Evolutionary conservation across 1,284 basidiomycete species (phyloP).

Genomic region (Moniliophthora roreri): DNA sequence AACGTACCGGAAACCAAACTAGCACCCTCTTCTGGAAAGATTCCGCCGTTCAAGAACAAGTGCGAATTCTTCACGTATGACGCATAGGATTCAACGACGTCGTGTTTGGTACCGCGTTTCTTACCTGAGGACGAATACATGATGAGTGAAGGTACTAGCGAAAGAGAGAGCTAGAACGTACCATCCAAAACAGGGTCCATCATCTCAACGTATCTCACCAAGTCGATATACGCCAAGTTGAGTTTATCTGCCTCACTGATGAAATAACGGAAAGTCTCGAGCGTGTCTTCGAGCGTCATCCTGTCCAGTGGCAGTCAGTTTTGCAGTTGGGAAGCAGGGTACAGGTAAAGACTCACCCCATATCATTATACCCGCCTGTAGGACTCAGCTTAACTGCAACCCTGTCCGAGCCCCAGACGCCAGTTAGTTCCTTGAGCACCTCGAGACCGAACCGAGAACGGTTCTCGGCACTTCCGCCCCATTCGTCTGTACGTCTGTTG

Average conservation of each 20-base stretch:
- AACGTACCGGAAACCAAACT: conserved; percentile 16
- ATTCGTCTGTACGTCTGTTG: conserved; percentile 61
- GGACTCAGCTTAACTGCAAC: conserved; percentile 55
- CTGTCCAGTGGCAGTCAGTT: conserved; percentile 20
- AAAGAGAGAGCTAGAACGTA: background rate
- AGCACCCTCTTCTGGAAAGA: conserved; percentile 35
- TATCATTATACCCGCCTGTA: conserved; percentile 46
- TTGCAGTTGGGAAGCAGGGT: conserved; percentile 27
- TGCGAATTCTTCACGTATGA: conserved; percentile 29
- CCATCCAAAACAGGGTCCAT: conserved; percentile 27
- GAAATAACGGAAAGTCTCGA: conserved; percentile 24
- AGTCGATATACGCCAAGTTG: conserved; percentile 20
- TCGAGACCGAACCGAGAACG: conserved; percentile 54
- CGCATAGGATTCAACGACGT: conserved; percentile 33
- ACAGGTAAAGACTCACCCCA: conserved; percentile 38
- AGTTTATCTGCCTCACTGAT: conserved; percentile 22
- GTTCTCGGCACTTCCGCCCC: conserved; percentile 59
- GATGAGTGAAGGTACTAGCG: background rate
- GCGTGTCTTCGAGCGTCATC: conserved; percentile 36
- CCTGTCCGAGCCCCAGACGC: conserved; percentile 50
- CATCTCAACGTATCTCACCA: conserved; percentile 24
- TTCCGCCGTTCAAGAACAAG: conserved; percentile 31
- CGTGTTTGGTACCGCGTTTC: conserved; percentile 14
- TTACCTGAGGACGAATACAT: conserved; percentile 5
- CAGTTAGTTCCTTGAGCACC: conserved; percentile 44